These are phyloP conservation scores for Coccomyxa sp. DNA, from an alignment of 139 green algal species.

Conservation along the genomic window DNA sequence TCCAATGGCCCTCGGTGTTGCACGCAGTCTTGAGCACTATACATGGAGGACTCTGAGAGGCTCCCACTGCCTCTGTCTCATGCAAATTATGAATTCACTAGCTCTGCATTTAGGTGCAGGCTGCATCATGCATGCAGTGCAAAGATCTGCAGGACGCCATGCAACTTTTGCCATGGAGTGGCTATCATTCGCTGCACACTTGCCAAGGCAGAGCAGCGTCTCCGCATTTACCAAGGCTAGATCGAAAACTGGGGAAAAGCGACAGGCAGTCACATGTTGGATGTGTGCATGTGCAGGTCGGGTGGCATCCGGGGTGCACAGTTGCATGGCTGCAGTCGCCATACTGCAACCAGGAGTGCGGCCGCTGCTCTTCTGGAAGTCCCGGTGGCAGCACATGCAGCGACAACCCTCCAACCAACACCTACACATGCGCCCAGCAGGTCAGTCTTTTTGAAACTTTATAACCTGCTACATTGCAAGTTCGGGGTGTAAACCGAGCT, in stretches of 20 bases:
- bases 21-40: no score
- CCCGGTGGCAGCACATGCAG: not conserved
- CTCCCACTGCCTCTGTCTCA: no score
- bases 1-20: no score
- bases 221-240: not conserved
- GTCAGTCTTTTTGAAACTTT: not conserved
- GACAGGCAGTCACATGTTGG: no score
- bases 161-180: no score
- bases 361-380: not conserved
- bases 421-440: not conserved
- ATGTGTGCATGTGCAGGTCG: not conserved
- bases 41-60: no score
- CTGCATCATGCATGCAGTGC: no score
- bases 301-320: not conserved
- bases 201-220: no score
- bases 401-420: not conserved
- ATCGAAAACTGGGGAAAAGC: not conserved
- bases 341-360: not conserved
- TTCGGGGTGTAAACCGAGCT: not conserved
- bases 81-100: no score
- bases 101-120: no score
- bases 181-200: no score
- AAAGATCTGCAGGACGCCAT: no score
- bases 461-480: not conserved
- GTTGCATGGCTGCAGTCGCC: not conserved